These are phyloP conservation scores for Oenanthe javanica DNA, from an alignment of 140 eudicot genomes.

Conservation along the genomic window DNA sequence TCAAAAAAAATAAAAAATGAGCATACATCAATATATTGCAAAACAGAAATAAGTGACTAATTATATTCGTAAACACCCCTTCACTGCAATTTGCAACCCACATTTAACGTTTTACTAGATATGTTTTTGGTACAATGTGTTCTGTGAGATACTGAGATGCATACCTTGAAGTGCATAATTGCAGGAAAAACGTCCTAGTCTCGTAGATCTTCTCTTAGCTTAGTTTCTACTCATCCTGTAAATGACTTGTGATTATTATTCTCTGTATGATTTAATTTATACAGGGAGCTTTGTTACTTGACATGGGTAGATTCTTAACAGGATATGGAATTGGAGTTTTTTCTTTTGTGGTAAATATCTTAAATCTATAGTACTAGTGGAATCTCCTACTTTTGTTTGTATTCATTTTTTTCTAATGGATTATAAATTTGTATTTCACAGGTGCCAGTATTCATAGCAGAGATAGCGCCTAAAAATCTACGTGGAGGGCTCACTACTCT, in stretches of 20 bases:
- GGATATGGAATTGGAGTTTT: conserved; percentile 87
- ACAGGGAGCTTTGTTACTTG: conserved; percentile 64
- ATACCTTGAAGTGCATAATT: not conserved
- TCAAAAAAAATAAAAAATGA: not conserved
- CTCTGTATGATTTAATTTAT: not conserved
- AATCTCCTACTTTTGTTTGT: not conserved
- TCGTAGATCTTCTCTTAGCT: not conserved
- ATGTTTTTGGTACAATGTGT: not conserved
- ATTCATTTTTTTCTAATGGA: not conserved
- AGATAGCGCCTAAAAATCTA: conserved; percentile 80
- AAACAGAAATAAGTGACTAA: not conserved
- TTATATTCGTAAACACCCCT: not conserved
- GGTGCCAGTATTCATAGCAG: conserved; percentile 86
- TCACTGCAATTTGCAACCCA: not conserved
- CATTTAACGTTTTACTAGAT: not conserved
- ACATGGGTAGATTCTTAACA: conserved; percentile 68
- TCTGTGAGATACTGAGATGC: not conserved
- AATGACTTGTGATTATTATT: not conserved
- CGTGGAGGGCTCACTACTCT: conserved; percentile 83
- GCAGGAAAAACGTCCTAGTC: not conserved
- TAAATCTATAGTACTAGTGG: not conserved
- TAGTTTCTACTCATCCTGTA: not conserved
- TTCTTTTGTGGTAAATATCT: conserved; percentile 61
- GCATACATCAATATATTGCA: not conserved
- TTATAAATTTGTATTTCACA: conserved; percentile 11